Evolutionary conservation across 164 flowering plant genomes (phyloP).

Genomic region (Tetrastigma voinierianum): DNA sequence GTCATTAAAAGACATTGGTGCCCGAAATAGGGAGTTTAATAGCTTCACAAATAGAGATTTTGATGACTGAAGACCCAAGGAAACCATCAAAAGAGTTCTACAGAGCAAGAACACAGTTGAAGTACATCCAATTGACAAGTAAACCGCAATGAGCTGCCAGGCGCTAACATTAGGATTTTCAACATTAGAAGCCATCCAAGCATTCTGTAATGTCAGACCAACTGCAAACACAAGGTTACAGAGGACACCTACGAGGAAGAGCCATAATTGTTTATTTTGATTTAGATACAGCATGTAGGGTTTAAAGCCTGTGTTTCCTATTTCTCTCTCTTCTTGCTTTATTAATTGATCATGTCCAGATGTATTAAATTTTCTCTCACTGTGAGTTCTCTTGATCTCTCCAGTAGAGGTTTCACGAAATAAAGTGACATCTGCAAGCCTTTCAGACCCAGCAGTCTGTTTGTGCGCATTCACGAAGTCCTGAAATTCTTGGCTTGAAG

Average conservation of each 20-base stretch:
- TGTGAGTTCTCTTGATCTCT: slow-evolving; percentile 29
- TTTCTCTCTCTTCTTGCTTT: slow-evolving; percentile 23
- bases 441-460: slow-evolving; percentile 45
- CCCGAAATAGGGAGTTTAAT: slow-evolving; percentile 41
- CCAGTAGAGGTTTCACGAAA: slow-evolving; percentile 3
- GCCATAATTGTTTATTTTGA: slow-evolving; percentile 11
- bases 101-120: slow-evolving; percentile 21
- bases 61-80: slow-evolving; percentile 35
- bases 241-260: too few species aligned
- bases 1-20: slow-evolving; percentile 58
- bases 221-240: too few species aligned
- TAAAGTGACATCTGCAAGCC: slow-evolving; percentile 22
- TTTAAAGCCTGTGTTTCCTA: slow-evolving; percentile 20
- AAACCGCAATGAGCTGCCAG: slow-evolving; percentile 26
- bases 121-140: slow-evolving; percentile 26
- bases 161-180: slow-evolving; percentile 13
- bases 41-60: slow-evolving; percentile 37
- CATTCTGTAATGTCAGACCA: too few species aligned
- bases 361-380: slow-evolving; percentile 18
- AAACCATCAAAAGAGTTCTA: slow-evolving; percentile 27
- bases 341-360: slow-evolving; percentile 28
- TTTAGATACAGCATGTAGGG: slow-evolving; percentile 24
- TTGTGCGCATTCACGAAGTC: slow-evolving; percentile 46
- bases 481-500: slow-evolving; percentile 36
- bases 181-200: too few species aligned